These are phyloP conservation scores for Saturnispora halmiae DNA, from an alignment of 805 yeast genomes.

Conservation along the genomic window DNA sequence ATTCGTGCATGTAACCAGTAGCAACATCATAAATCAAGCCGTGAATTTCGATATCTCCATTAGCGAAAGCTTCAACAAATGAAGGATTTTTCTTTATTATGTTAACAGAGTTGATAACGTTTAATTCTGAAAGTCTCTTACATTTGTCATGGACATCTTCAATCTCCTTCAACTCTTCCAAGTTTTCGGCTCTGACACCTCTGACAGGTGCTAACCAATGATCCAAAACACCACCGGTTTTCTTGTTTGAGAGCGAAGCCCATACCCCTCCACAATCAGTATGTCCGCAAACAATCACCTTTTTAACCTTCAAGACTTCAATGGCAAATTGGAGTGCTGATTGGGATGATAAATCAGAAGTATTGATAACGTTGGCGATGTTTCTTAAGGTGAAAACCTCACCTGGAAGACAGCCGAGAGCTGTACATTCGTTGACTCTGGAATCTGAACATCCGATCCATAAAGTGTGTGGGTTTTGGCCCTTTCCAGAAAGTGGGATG, in stretches of 20 bases:
- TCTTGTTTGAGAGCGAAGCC: slow-evolving; percentile 61
- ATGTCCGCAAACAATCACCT: slow-evolving; percentile 85
- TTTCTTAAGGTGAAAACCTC: slow-evolving; percentile 85
- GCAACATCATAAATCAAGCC: slow-evolving; percentile 81
- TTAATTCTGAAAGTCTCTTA: slow-evolving; percentile 61
- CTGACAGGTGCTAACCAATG: slow-evolving; percentile 64
- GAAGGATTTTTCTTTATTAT: slow-evolving; percentile 57
- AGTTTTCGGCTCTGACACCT: slow-evolving; percentile 56
- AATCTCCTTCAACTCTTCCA: slow-evolving; percentile 39
- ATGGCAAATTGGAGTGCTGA: slow-evolving; percentile 85
- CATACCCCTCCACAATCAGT: slow-evolving; percentile 91
- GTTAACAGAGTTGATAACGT: slow-evolving; percentile 63
- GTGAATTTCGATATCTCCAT: slow-evolving; percentile 62
- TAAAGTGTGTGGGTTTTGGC: slow-evolving; percentile 86
- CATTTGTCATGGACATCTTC: slow-evolving; percentile 46
- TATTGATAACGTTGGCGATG: slow-evolving; percentile 69
- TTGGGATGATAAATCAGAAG: slow-evolving; percentile 62
- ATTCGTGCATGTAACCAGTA: slow-evolving; percentile 49
- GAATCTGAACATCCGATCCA: slow-evolving; percentile 96
- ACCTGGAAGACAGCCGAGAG: slow-evolving; percentile 75
- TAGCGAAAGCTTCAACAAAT: slow-evolving; percentile 55
- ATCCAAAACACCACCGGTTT: slow-evolving; percentile 60
- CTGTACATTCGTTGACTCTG: slow-evolving; percentile 71
- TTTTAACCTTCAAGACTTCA: slow-evolving; percentile 70
- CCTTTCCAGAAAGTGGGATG: slow-evolving; percentile 58